phyloP scores from a whole-genome alignment of 441 rosid species.

The Gossypium gossypioides region DNA sequence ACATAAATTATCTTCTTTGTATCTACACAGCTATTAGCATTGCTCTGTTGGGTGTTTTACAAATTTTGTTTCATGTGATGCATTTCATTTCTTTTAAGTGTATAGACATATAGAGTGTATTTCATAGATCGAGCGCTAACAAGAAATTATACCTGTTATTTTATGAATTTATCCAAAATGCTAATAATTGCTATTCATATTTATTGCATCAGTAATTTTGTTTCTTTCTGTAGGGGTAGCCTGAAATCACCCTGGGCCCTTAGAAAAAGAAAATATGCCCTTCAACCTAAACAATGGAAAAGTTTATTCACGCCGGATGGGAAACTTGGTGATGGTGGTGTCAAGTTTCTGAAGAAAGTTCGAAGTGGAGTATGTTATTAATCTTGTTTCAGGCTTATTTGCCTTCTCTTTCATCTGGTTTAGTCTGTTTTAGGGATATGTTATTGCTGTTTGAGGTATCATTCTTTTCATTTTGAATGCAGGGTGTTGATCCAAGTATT shows the following conservation, averaged over 20 bases:
- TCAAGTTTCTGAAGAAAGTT: slow-evolving; percentile 72
- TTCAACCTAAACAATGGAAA: slow-evolving; percentile 61
- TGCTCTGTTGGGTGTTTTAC: not conserved
- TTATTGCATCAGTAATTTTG: slow-evolving; percentile 1
- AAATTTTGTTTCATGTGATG: not conserved
- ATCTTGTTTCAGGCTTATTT: not conserved
- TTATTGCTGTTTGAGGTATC: not conserved
- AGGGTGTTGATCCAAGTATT: slow-evolving; percentile 85
- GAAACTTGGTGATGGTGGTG: slow-evolving; percentile 60
- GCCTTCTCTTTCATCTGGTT: not conserved
- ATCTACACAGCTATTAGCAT: not conserved
- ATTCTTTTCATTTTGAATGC: slow-evolving; percentile 17
- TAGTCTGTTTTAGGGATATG: not conserved
- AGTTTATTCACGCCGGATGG: slow-evolving; percentile 63
- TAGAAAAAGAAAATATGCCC: slow-evolving; percentile 68
- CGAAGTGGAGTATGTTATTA: slow-evolving; percentile 67
- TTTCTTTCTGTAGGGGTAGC: slow-evolving; percentile 40
- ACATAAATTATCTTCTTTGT: not conserved
- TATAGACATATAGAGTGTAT: not conserved
- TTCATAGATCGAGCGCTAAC: not conserved
- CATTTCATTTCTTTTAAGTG: not conserved
- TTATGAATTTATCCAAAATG: not conserved
- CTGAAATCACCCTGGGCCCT: slow-evolving; percentile 83
- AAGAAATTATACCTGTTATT: not conserved
- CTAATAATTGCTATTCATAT: not conserved